These are phyloP conservation scores for Pseudogymnoascus sp. DNA, from an alignment of 2,329 filamentous ascomycete species.

Conservation along the genomic window DNA sequence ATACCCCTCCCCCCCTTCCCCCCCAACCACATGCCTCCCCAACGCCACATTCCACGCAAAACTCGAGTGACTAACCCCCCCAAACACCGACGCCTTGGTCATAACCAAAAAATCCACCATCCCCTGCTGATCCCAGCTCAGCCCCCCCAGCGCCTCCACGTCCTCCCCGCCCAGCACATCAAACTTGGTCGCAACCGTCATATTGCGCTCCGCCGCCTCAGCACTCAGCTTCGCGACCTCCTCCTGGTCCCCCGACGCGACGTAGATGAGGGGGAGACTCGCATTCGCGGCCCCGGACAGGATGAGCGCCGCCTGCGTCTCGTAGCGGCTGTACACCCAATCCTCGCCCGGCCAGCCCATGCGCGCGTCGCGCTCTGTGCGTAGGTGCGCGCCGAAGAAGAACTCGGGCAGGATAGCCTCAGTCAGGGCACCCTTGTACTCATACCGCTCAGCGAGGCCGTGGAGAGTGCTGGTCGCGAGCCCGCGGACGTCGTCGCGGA, in stretches of 20 bases:
- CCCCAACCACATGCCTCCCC: constrained; percentile 17
- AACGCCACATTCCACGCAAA: constrained; percentile 16
- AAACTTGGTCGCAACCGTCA: constrained; percentile 11
- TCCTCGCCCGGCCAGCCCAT: constrained; percentile 23
- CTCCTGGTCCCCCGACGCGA: constrained; percentile 11
- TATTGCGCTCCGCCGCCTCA: constrained; percentile 6
- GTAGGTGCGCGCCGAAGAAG: constrained; percentile 32
- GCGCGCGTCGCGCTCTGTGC: constrained; percentile 29
- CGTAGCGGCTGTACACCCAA: constrained; percentile 18
- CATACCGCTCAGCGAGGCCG: constrained; percentile 23
- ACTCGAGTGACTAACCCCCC: constrained; percentile 11
- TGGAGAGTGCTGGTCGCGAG: constrained; percentile 29
- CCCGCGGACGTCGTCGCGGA: constrained; percentile 17
- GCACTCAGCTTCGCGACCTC: constrained; percentile 8
- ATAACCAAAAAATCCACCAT: constrained; percentile 15
- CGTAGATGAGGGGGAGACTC: constrained; percentile 12
- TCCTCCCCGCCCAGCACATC: constrained; percentile 9
- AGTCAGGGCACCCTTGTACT: constrained; percentile 23
- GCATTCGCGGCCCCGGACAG: constrained; percentile 8
- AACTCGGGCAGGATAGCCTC: constrained; percentile 17
- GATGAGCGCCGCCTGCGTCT: constrained; percentile 11
- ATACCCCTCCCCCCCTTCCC: constrained; percentile 8
- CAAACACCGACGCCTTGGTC: constrained; percentile 10
- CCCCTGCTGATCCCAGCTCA: constrained; percentile 14
- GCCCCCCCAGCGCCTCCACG: background rate